Percentiles rank a stretch among this genome's conserved stretches.
Evolutionary conservation across 352 stramenopile species (phyloP).

Genomic region (Phytophthora fragariae): DNA sequence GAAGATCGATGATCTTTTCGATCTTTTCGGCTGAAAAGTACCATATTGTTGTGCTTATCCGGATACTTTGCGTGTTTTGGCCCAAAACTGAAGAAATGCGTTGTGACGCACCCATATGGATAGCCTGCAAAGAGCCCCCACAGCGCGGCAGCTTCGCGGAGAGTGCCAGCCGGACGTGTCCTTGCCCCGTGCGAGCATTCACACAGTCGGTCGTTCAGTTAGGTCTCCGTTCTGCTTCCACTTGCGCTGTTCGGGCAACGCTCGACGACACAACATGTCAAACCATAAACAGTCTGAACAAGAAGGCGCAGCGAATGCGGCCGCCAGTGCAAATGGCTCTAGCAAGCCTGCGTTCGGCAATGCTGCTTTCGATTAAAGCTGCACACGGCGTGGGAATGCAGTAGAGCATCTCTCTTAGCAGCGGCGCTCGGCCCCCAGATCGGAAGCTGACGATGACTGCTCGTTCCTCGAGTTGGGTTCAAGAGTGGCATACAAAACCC

Average conservation of each 20-base stretch:
- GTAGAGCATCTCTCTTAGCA: neutral
- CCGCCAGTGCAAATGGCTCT: too few species aligned
- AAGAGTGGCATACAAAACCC: slow-evolving; percentile 5
- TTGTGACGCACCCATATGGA: too few species aligned
- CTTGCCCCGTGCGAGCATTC: slow-evolving; percentile 6
- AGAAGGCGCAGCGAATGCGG: too few species aligned
- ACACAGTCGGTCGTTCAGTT: neutral
- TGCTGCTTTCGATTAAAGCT: neutral
- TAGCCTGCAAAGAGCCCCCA: too few species aligned
- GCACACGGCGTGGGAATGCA: neutral
- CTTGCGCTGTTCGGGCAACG: neutral
- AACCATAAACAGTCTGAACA: neutral
- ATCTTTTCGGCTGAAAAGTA: neutral
- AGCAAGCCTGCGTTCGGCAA: neutral
- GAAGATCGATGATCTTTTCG: neutral
- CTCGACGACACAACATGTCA: neutral
- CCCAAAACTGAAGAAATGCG: too few species aligned
- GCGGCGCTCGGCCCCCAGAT: slow-evolving; percentile 5
- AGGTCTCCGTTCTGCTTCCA: neutral
- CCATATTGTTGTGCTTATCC: too few species aligned
- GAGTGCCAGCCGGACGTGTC: too few species aligned
- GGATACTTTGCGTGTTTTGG: too few species aligned
- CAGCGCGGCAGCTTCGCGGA: neutral
- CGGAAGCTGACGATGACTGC: slow-evolving; percentile 3
- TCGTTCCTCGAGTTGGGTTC: slow-evolving; percentile 4